Evolutionary conservation across 2,329 filamentous ascomycete genomes (phyloP), one percentile per base, ranked within the genome.

Genomic region (Aspergillus arachidicola): DNA sequence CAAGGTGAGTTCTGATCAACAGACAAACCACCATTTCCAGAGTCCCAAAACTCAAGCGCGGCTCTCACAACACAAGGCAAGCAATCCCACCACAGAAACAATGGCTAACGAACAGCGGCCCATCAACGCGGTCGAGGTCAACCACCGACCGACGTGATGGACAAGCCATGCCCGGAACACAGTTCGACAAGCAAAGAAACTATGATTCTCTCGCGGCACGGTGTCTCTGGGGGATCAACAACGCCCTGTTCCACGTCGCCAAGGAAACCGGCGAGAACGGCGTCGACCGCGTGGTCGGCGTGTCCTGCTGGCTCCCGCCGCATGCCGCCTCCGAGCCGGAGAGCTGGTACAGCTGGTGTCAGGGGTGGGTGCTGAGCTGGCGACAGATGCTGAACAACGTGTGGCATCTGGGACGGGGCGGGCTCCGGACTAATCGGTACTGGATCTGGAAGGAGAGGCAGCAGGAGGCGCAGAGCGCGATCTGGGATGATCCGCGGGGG

Each of bases 371-470:
- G 12, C 79, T 92, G 7, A 91, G 87, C 79, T 75, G 86, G 57
- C 82, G 83, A 41, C 90, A 93, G 71, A 77, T 89, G 12, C 75
- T 81, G 11, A 91, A 90, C 83, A 92, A 92, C 68, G 69, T 90
- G 10, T 83, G 82, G 72, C 88, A 89, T 65, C 63, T 69, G 12
- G 90, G 90, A 0, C 85, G 87, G 2, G 90, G 90, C 10, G 90
- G 90, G 0, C 79, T 93, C 4, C 88, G 85, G 63, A 85, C 87
- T 43, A 72, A 86, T 76, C 84, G 90, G 12, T 92, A 92, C 72
- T 91, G 87, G 77, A 90, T 92, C 71, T 92, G 89, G 89, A 92
- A 92, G 71, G 82, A 82, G n/a, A 83, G 85, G 4, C 90, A 93
- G 75, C 82, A 84, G 0, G 81, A 86, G 58, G 88, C 85, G 1